These are phyloP conservation scores for Tetrahymena malaccensis DNA, from an alignment of 73 alveolate genomes.

Conservation along the genomic window DNA sequence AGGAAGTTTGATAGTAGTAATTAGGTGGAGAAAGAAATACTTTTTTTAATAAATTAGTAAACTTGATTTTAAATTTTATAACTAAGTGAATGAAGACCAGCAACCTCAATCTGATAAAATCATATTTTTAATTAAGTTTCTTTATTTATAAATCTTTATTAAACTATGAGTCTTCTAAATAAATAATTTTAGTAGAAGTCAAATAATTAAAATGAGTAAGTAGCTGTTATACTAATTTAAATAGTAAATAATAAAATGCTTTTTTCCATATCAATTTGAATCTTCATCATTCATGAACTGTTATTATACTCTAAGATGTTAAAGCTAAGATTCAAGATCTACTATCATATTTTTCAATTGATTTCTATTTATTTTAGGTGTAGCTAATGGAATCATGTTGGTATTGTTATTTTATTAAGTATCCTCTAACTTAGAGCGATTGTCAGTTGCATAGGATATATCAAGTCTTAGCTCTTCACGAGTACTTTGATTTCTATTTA, in stretches of 20 bases:
- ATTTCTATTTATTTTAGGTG: neutral
- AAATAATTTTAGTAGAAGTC: neutral
- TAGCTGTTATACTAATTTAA: neutral
- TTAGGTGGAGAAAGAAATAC: too few species aligned
- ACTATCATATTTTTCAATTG: neutral
- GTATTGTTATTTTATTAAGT: neutral
- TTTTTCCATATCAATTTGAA: neutral
- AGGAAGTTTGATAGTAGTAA: neutral
- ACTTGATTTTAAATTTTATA: too few species aligned
- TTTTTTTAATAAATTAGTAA: too few species aligned
- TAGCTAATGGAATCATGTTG: neutral
- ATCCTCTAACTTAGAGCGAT: neutral
- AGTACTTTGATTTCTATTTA: neutral
- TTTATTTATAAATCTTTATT: too few species aligned
- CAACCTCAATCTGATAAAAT: neutral
- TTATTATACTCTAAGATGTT: neutral
- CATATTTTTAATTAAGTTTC: too few species aligned
- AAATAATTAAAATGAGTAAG: neutral
- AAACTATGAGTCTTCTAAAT: neutral
- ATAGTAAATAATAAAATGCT: too few species aligned
- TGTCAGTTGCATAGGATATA: neutral
- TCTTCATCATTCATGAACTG: neutral
- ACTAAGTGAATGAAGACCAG: neutral
- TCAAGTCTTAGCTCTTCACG: neutral
- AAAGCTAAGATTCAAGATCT: neutral